Evolutionary conservation across 768 basidiomycete species (phyloP).

Genomic region (Amanita pseudoporphyria): DNA sequence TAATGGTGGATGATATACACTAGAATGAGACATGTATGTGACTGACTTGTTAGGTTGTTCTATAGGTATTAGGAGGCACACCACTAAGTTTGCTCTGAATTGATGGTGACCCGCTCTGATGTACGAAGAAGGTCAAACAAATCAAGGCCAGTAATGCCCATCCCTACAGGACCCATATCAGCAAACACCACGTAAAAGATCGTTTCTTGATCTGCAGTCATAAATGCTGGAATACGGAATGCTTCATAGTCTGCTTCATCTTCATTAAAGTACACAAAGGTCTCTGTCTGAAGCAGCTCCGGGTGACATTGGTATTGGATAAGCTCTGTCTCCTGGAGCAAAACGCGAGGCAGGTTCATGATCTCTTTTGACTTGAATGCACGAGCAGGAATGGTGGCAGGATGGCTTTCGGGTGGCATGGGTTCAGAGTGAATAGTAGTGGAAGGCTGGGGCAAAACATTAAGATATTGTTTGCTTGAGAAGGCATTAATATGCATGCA

Average conservation of each 20-base stretch:
- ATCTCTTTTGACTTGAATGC: slow-evolving; percentile 1
- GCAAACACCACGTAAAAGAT: slow-evolving; percentile 8
- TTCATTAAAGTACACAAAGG: slow-evolving; percentile 6
- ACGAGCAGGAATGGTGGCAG: slow-evolving; percentile 5
- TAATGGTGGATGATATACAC: too few species aligned
- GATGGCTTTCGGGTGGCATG: not conserved
- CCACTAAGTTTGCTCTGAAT: too few species aligned
- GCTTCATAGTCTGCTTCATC: slow-evolving; percentile 1
- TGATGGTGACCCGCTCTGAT: too few species aligned
- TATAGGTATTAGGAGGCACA: too few species aligned
- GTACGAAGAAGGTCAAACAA: too few species aligned
- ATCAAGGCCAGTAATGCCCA: too few species aligned
- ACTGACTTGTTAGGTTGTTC: too few species aligned
- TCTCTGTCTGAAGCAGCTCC: slow-evolving; percentile 7
- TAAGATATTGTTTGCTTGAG: not conserved
- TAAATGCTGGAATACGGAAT: slow-evolving; percentile 6
- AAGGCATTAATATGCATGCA: not conserved
- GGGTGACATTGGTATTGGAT: slow-evolving; percentile 5
- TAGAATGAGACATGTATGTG: too few species aligned
- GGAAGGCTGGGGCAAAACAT: not conserved
- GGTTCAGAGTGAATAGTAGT: not conserved
- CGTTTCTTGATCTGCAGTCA: slow-evolving; percentile 8
- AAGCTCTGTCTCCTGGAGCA: slow-evolving; percentile 3
- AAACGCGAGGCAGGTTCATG: slow-evolving; percentile 3
- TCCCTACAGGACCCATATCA: slow-evolving; percentile 7